Conservation (phyloP, 2,329 filamentous ascomycete species). For the Mycosphaerella sp. region DNA sequence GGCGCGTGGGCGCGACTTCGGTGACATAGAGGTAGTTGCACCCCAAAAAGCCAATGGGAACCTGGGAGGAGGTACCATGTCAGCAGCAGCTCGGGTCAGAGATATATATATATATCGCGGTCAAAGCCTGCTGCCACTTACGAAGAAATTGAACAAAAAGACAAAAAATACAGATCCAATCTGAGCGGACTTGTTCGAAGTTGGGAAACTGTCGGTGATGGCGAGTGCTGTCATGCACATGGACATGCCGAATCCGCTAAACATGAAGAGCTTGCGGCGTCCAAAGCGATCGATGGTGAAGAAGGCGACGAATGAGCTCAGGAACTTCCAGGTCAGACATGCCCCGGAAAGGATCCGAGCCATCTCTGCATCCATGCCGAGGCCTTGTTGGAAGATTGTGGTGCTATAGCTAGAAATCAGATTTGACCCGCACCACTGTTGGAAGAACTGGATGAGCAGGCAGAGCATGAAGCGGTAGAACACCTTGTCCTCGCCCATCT, state of each 20-base stretch:
- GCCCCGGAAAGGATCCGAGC: conserved; percentile 43
- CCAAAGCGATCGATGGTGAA: conserved; percentile 49
- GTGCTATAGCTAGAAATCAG: conserved; percentile 29
- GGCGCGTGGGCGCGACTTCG: conserved; percentile 49
- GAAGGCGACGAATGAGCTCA: conserved; percentile 47
- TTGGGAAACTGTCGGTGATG: conserved; percentile 46
- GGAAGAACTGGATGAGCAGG: conserved; percentile 46
- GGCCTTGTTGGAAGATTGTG: conserved; percentile 29
- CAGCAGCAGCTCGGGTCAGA: neutral
- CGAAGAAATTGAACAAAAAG: conserved; percentile 55
- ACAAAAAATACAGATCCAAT: conserved; percentile 52
- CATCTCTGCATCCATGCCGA: conserved; percentile 35
- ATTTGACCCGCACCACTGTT: conserved; percentile 46
- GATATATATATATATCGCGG: neutral
- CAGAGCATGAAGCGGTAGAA: conserved; percentile 47
- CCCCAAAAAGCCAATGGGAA: conserved; percentile 54
- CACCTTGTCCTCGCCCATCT: conserved; percentile 47
- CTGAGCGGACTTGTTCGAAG: conserved; percentile 42
- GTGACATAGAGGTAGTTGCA: conserved; percentile 56
- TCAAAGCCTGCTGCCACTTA: neutral
- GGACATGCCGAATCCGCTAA: conserved; percentile 49
- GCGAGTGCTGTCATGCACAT: conserved; percentile 51
- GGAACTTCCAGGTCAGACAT: conserved; percentile 50
- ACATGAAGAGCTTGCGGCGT: conserved; percentile 46
- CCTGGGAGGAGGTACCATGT: conserved; percentile 48